Evolutionary conservation across 257 asterid species (phyloP).

Genomic region (Mentha longifolia): DNA sequence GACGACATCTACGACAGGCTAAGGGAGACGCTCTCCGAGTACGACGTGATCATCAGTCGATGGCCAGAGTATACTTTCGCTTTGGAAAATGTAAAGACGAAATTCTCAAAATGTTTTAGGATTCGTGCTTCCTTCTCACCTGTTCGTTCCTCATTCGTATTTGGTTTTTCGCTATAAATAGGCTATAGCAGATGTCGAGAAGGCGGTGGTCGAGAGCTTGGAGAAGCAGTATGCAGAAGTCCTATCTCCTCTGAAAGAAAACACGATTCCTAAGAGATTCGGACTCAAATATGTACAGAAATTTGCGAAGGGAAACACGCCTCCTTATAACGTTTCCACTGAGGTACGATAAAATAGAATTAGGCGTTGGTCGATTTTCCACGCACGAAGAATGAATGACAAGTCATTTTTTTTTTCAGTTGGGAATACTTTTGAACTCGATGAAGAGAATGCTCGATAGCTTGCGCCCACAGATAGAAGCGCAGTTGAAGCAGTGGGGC

Average conservation of each 20-base stretch:
- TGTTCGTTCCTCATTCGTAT: background rate
- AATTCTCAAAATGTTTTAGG: no score
- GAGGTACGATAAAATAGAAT: slow-evolving; percentile 52
- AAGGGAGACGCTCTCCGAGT: slow-evolving; percentile 76
- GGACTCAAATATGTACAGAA: slow-evolving; percentile 90
- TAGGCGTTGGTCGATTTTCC: background rate
- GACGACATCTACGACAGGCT: slow-evolving; percentile 73
- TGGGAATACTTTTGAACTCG: slow-evolving; percentile 86
- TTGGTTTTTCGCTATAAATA: slow-evolving; percentile 30
- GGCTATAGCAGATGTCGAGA: slow-evolving; percentile 94
- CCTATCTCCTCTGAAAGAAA: slow-evolving; percentile 78
- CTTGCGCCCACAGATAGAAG: slow-evolving; percentile 73
- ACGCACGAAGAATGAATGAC: background rate
- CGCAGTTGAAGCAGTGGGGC: slow-evolving; percentile 78
- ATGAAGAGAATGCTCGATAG: slow-evolving; percentile 88
- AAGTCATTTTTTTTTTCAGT: slow-evolving; percentile 45
- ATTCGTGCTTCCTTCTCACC: background rate
- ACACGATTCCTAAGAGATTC: slow-evolving; percentile 66
- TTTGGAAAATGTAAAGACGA: slow-evolving; percentile 66
- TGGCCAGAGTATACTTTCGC: slow-evolving; percentile 92
- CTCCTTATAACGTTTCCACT: slow-evolving; percentile 53
- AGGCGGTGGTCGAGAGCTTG: slow-evolving; percentile 79
- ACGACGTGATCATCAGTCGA: slow-evolving; percentile 78
- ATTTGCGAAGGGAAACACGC: slow-evolving; percentile 66
- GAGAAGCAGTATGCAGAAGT: slow-evolving; percentile 89